These are phyloP conservation scores for Phaseolus coccineus DNA, from an alignment of 331 rosid species.

Conservation along the genomic window DNA sequence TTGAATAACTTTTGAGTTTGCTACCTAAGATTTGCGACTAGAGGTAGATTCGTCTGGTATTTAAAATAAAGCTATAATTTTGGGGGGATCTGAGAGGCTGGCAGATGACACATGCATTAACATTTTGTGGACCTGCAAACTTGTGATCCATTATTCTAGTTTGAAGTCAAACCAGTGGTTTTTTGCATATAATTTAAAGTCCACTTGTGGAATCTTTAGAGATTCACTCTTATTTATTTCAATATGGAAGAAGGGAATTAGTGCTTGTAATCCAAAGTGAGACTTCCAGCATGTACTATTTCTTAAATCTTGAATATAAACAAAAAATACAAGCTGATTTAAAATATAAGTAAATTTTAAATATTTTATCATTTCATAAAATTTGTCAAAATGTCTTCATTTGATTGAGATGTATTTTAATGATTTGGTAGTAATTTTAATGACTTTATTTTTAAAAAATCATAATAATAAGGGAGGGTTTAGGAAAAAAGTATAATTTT, in stretches of 20 bases:
- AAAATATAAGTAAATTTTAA: neutral
- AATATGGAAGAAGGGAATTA: constrained; percentile 19
- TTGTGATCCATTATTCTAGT: constrained; percentile 25
- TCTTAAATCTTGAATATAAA: too few relatives aligned
- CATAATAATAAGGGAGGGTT: too few relatives aligned
- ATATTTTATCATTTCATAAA: too few relatives aligned
- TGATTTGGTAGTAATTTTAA: too few relatives aligned
- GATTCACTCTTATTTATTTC: constrained; percentile 24
- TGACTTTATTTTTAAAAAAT: too few relatives aligned
- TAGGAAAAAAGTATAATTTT: too few relatives aligned
- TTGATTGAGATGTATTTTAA: neutral
- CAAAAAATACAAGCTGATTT: neutral
- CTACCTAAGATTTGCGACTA: neutral
- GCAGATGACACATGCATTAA: constrained; percentile 25
- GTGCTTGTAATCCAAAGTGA: constrained; percentile 40
- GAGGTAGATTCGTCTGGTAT: neutral
- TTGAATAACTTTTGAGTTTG: neutral
- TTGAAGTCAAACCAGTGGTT: constrained; percentile 9
- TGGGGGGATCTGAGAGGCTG: constrained; percentile 28
- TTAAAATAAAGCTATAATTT: constrained; percentile 21
- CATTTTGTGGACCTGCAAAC: constrained; percentile 31
- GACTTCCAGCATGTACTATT: constrained; percentile 13
- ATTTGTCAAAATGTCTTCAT: too few relatives aligned
- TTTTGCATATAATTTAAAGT: constrained; percentile 6
- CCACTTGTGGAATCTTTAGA: constrained; percentile 32